These are phyloP conservation scores for Phallus indusiatus DNA, from an alignment of 768 basidiomycete genomes.

Conservation along the genomic window DNA sequence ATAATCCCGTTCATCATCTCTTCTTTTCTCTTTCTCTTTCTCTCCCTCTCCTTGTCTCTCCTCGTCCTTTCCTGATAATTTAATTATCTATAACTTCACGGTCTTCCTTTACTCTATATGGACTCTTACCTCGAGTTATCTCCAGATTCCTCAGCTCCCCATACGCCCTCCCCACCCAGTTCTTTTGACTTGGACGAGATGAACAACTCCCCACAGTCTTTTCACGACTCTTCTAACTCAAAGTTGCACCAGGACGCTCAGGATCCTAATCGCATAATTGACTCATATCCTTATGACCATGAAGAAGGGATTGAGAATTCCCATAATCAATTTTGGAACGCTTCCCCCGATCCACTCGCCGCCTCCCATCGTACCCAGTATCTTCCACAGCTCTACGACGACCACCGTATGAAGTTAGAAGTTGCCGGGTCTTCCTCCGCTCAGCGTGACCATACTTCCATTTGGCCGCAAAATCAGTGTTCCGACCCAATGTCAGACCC, in stretches of 20 bases:
- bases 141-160: conserved; percentile 53
- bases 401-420: conserved; percentile 26
- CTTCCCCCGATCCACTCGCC: conserved; percentile 21
- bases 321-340: conserved; percentile 24
- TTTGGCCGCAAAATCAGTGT: neutral
- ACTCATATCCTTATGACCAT: conserved; percentile 35
- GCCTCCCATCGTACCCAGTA: conserved; percentile 42
- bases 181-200: conserved; percentile 27
- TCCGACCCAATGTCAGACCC: neutral
- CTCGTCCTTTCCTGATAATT: neutral
- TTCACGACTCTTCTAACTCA: conserved; percentile 20
- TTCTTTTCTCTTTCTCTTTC: neutral
- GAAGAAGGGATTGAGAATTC: conserved; percentile 29
- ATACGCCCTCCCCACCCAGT: conserved; percentile 59
- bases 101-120: conserved; percentile 4
- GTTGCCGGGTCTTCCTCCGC: conserved; percentile 16
- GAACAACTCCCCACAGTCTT: conserved; percentile 21
- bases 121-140: conserved; percentile 9
- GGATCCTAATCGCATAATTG: conserved; percentile 37
- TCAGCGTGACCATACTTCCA: neutral
- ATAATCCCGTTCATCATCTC: neutral
- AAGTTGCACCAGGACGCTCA: conserved; percentile 36
- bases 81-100: conserved; percentile 6
- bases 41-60: neutral
- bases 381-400: conserved; percentile 65